Percentiles rank a stretch among this genome's conserved stretches.
Evolutionary conservation across 1,284 basidiomycete species (phyloP).

Genomic region (Malassezia furfur): DNA sequence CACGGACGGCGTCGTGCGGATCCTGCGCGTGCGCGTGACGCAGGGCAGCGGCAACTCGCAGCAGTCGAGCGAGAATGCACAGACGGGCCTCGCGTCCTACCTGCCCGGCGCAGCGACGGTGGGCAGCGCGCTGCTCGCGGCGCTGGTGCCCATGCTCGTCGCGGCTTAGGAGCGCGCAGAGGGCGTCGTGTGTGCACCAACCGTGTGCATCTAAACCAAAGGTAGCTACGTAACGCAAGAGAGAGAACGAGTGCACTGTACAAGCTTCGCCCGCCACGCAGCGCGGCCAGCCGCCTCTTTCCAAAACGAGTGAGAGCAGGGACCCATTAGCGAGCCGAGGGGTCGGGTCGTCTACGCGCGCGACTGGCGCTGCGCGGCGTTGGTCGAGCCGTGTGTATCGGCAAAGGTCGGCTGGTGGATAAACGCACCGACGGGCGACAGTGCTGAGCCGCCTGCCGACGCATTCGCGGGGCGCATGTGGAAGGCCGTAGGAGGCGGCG

Average conservation of each 20-base stretch:
- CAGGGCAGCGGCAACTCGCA: slow-evolving; percentile 12
- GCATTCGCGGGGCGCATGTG: slow-evolving; percentile 16
- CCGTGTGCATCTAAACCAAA: too few relatives aligned
- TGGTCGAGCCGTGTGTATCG: not conserved
- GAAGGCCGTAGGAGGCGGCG: slow-evolving; percentile 10
- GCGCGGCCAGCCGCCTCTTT: too few relatives aligned
- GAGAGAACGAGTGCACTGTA: too few relatives aligned
- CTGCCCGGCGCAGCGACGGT: not conserved
- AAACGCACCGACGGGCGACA: slow-evolving; percentile 15
- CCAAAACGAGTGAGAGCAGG: too few relatives aligned
- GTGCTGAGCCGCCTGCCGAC: not conserved
- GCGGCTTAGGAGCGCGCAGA: too few relatives aligned
- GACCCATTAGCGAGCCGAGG: too few relatives aligned
- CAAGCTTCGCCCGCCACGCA: too few relatives aligned
- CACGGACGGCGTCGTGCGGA: slow-evolving; percentile 31
- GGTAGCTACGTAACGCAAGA: too few relatives aligned
- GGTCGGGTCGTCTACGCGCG: not conserved
- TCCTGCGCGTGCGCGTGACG: slow-evolving; percentile 34
- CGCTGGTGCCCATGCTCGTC: not conserved
- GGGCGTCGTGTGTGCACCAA: too few relatives aligned
- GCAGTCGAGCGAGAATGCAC: not conserved
- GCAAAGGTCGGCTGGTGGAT: not conserved
- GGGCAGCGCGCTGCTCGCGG: not conserved
- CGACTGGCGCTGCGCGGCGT: not conserved
- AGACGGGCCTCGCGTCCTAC: not conserved